A percentile compares a stretch with the other conserved stretches of the same genome.
Evolutionary conservation across 257 asterid genomes (phyloP).

Genomic region (Scutellaria galericulata): DNA sequence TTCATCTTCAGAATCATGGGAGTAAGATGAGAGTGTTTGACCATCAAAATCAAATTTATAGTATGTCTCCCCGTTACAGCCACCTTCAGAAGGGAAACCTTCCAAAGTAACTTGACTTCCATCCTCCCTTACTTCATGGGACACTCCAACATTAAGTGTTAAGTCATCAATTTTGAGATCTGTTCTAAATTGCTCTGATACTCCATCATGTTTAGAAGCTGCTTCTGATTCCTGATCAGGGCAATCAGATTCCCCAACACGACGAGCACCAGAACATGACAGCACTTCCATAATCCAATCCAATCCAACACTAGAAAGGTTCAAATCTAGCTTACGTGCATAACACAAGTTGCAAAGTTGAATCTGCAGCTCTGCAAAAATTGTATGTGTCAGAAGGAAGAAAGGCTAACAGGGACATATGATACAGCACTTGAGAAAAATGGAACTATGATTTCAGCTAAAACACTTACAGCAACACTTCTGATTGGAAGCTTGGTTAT

Average conservation of each 20-base stretch:
- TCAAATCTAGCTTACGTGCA: conserved; percentile 43
- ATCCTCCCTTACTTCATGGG: conserved; percentile 50
- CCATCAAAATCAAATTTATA: conserved; percentile 59
- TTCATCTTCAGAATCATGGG: conserved; percentile 69
- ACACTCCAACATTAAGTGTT: conserved; percentile 41
- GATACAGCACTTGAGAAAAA: conserved; percentile 31
- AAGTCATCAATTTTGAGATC: conserved; percentile 52
- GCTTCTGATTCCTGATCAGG: conserved; percentile 56
- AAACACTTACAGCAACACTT: conserved; percentile 7
- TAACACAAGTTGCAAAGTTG: conserved; percentile 38
- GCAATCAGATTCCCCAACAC: conserved; percentile 59
- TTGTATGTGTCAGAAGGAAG: conserved; percentile 28
- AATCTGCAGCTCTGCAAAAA: conserved; percentile 36
- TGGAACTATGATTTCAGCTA: conserved; percentile 20
- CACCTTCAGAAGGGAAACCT: conserved; percentile 54
- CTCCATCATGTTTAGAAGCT: conserved; percentile 53
- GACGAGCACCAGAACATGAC: conserved; percentile 57
- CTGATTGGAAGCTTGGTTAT: not conserved
- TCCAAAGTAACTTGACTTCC: conserved; percentile 52
- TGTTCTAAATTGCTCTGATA: conserved; percentile 55
- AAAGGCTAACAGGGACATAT: not conserved
- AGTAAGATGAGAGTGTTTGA: conserved; percentile 54
- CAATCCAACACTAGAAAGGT: conserved; percentile 34
- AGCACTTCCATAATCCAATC: conserved; percentile 65
- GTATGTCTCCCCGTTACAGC: conserved; percentile 51